phyloP scores from a whole-genome alignment of 345 rosid species.

The Gossypium rotundifolium region DNA sequence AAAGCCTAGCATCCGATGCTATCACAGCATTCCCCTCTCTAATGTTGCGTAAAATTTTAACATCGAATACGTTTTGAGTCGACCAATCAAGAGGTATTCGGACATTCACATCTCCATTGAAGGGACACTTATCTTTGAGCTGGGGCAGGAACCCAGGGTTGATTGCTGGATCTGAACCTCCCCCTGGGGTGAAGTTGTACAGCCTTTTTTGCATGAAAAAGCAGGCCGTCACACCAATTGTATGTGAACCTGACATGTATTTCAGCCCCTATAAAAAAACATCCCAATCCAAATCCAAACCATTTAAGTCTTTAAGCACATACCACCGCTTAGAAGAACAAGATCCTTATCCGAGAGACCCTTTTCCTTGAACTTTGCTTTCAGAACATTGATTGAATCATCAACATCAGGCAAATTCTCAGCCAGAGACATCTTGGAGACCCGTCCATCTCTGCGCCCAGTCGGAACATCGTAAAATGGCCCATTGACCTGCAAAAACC shows the following conservation, averaged over 20 bases:
- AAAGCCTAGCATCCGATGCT: constrained; percentile 46
- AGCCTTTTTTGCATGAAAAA: constrained; percentile 42
- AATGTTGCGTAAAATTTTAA: constrained; percentile 27
- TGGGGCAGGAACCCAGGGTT: constrained; percentile 21
- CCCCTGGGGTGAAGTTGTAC: constrained; percentile 32
- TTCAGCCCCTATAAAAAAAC: neutral
- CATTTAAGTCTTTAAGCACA: neutral
- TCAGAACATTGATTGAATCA: constrained; percentile 30
- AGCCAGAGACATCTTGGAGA: constrained; percentile 30
- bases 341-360: constrained; percentile 48
- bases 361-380: constrained; percentile 34
- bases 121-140: constrained; percentile 22
- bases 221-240: constrained; percentile 52
- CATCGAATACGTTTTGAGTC: constrained; percentile 35
- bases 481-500: constrained; percentile 32
- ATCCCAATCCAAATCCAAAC: neutral
- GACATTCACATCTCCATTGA: constrained; percentile 23
- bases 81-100: constrained; percentile 38
- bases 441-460: constrained; percentile 61
- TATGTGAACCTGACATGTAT: constrained; percentile 39
- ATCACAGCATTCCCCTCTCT: constrained; percentile 39
- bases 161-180: constrained; percentile 39
- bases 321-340: constrained; percentile 50
- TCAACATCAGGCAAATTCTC: constrained; percentile 32
- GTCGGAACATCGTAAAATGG: constrained; percentile 48